Base-by-base conservation (phyloP, 176 grass and related monocot species). In the Eleusine coracana region DNA sequence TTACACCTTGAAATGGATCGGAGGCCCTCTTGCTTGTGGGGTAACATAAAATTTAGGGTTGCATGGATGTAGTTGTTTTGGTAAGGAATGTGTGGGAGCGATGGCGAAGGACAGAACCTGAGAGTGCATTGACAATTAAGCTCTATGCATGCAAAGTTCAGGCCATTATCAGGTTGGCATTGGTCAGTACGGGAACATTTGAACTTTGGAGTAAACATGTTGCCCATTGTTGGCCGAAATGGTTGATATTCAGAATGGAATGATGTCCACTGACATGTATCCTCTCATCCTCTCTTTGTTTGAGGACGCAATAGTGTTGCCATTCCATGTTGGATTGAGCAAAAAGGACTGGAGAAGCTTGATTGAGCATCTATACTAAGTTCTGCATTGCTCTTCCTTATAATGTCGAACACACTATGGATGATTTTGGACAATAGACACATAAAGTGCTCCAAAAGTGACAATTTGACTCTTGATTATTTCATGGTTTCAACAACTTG, bases 381-480 rank as follows among this genome's bases (percentile, higher is more conserved):
- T 37, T 66, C 18, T 56, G 13, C 25, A 3, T 31, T 67, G 82
- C 34, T 27, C 21, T 44, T 54, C 67, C 9, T 68, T 84, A 55
- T 66, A 66, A 44, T 14, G 45, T 8, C 17, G 5, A 27, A 4
- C 2, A 61, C 9, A 55, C 10, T 44, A 18, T 18, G 49, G 13
- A 15, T 76, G 49, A 56, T 67, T 58, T 84, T 68, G 17, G 73
- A 45, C 6, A 56, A 37, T 20, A 55, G 1, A 49, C 31, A 50
- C 49, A 82, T 23, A 10, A 75, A 83, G 38, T 41, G 7, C 67
- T 68, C n/a, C 41, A 28, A 16, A 18, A 4, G 9, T 74, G 58
- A 37, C 37, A 39, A 10, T 74, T 73, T 51, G 41, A 70, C 25
- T 70, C 27, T 75, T 5, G 37, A 80, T 80, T 25, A 55, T 17